Evolutionary conservation across 768 basidiomycete genomes (phyloP).

Genomic region (Auricularia auricula-judae): DNA sequence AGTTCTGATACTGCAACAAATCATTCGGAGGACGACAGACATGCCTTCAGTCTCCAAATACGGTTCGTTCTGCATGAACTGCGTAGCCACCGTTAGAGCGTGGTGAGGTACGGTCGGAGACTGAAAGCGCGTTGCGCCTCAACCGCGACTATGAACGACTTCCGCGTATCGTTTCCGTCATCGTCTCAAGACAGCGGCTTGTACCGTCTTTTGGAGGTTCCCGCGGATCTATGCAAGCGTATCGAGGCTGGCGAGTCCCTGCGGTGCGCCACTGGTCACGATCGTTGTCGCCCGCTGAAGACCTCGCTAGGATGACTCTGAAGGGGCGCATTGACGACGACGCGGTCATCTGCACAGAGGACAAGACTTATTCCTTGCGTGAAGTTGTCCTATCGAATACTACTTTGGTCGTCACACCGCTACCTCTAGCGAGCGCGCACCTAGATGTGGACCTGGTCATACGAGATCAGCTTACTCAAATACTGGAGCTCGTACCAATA

Average conservation of each 20-base stretch:
- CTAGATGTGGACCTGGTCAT: slow-evolving; percentile 36
- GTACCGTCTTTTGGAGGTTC: too few relatives aligned
- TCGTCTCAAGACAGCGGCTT: too few relatives aligned
- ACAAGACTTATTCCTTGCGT: slow-evolving; percentile 72
- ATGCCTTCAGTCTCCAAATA: too few relatives aligned
- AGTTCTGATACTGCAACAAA: too few relatives aligned
- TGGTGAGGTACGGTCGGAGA: too few relatives aligned
- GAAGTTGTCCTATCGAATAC: slow-evolving; percentile 88
- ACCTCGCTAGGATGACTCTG: slow-evolving; percentile 46
- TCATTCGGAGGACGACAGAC: too few relatives aligned
- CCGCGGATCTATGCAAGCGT: neutral
- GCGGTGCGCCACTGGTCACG: too few relatives aligned
- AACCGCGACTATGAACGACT: too few relatives aligned
- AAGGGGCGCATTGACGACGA: slow-evolving; percentile 77
- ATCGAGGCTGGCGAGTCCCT: neutral
- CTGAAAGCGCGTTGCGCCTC: too few relatives aligned
- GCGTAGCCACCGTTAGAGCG: too few relatives aligned
- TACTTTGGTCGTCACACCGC: slow-evolving; percentile 57
- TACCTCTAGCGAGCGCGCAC: slow-evolving; percentile 15
- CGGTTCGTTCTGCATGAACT: too few relatives aligned
- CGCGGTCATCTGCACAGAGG: slow-evolving; percentile 77
- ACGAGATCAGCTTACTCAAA: slow-evolving; percentile 69
- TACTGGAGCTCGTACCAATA: slow-evolving; percentile 70
- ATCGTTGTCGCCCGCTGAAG: neutral
- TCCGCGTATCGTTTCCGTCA: too few relatives aligned